Percentiles rank a stretch among this genome's conserved stretches.
phyloP scores from a whole-genome alignment of 1,139 yeast genomes.

The Yamadazyma jaroonii region DNA sequence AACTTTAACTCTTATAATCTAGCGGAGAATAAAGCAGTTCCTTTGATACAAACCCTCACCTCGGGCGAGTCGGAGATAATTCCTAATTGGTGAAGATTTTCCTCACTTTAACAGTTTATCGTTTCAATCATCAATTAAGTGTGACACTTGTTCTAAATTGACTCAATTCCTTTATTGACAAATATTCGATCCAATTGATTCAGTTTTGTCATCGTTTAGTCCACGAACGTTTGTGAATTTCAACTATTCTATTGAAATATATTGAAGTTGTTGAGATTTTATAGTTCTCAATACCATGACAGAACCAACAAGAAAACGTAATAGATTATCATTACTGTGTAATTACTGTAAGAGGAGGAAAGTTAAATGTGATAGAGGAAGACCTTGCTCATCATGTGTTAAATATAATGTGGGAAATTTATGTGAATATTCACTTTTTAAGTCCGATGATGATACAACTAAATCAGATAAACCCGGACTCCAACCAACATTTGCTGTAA shows the following conservation, averaged over 20 bases:
- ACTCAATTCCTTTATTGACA: no score
- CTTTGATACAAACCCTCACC: no score
- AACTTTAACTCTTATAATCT: no score
- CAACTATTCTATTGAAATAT: no score
- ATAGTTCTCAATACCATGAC: background rate
- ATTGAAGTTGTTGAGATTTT: background rate
- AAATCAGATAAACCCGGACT: background rate
- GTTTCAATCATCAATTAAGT: no score
- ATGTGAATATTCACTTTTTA: conserved; percentile 30
- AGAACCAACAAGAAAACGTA: conserved; percentile 21
- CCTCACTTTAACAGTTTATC: no score
- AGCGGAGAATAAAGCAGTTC: no score
- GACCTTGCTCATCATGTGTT: conserved; percentile 41
- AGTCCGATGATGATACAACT: background rate
- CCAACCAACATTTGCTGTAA: conserved; percentile 1
- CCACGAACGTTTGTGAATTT: no score
- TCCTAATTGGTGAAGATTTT: no score
- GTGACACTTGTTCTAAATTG: no score
- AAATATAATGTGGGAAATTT: conserved; percentile 30
- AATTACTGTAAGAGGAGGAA: conserved; percentile 40
- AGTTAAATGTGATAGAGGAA: conserved; percentile 42
- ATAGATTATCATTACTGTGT: conserved; percentile 37
- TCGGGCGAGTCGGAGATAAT: no score
- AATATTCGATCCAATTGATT: no score
- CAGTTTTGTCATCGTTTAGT: background rate